Evolutionary conservation across 768 basidiomycete species (phyloP), one percentile per base, ranked within the genome.

Genomic region (Hypsizygus marmoreus): DNA sequence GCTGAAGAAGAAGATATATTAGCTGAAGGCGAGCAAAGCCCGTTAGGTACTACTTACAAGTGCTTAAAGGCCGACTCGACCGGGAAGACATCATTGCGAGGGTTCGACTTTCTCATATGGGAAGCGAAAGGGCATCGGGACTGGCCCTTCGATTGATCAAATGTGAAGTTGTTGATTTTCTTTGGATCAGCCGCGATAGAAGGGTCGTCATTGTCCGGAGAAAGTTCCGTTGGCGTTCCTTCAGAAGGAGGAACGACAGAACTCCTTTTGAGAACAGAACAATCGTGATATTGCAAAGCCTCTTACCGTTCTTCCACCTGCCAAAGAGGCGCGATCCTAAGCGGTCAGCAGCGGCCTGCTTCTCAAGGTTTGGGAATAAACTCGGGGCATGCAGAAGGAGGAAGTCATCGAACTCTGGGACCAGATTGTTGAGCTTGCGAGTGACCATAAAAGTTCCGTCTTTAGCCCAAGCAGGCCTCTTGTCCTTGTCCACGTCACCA

Each of bases 151-250:
- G 33, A 42, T 26, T 50, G 44, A 22, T 56, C 39, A 29, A 60
- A 72, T 48, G 63, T 28, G 36, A 58, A 58, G 36, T 58, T 58
- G 45, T 55, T 54, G 30, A 58, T 30, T 25, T 31, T 44, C 16
- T 48, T 40, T 16, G 50, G 42, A 14, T 53, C 30, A 10, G 41
- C 29, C 13, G 49, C 47, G 1, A 57, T 45, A 17, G 43, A 37
- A 8, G 41, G 35, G 11, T 49, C 40, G 25, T 54, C 47, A 2
- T 29, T 14, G 26, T 54, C 56, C 2, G 53, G 56, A 10, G 53
- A 54, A 10, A 52, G 43, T 19, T 49, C 56, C n/a, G 43, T 45
- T 2, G 53, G 50, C 4, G 56, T 57, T 4, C 56, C 56, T 54
- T 20, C 12, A 9, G 19, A 23, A 8, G 4, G 17, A 13, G 34